These are phyloP conservation scores for Favolaschia claudopus DNA, from an alignment of 768 basidiomycete species.

Conservation along the genomic window DNA sequence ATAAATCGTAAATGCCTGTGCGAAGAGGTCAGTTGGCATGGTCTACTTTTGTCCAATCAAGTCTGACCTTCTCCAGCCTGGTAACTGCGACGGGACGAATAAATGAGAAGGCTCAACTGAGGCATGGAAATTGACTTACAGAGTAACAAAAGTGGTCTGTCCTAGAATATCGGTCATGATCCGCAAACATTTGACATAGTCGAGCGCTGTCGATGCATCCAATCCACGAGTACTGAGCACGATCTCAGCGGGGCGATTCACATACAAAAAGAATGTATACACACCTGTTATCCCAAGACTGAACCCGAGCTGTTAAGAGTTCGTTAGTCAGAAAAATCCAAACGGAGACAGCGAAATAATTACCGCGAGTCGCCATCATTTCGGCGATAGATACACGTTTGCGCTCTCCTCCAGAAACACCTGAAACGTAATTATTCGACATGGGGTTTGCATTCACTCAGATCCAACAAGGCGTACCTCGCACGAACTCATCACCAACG, in stretches of 20 bases:
- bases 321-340: not conserved
- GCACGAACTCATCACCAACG: conserved; percentile 88
- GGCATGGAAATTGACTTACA: conserved; percentile 49
- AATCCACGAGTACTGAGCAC: conserved; percentile 82
- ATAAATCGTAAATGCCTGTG: not conserved
- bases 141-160: conserved; percentile 80
- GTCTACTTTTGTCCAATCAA: not conserved
- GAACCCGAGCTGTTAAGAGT: conserved; percentile 62
- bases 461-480: conserved; percentile 42
- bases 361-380: conserved; percentile 76
- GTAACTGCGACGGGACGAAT: conserved; percentile 50
- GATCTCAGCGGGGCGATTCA: too few species aligned
- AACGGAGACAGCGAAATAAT: not conserved
- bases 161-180: conserved; percentile 86
- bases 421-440: not conserved
- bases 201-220: conserved; percentile 88
- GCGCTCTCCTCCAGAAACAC: conserved; percentile 81
- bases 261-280: too few species aligned
- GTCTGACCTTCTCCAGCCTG: conserved; percentile 75
- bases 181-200: conserved; percentile 81
- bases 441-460: too few species aligned
- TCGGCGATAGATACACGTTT: conserved; percentile 87
- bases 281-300: conserved; percentile 89
- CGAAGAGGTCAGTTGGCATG: not conserved
- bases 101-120: not conserved